These are phyloP conservation scores for Excoecaria cochinchinensis DNA, from an alignment of 345 rosid genomes.

Conservation along the genomic window DNA sequence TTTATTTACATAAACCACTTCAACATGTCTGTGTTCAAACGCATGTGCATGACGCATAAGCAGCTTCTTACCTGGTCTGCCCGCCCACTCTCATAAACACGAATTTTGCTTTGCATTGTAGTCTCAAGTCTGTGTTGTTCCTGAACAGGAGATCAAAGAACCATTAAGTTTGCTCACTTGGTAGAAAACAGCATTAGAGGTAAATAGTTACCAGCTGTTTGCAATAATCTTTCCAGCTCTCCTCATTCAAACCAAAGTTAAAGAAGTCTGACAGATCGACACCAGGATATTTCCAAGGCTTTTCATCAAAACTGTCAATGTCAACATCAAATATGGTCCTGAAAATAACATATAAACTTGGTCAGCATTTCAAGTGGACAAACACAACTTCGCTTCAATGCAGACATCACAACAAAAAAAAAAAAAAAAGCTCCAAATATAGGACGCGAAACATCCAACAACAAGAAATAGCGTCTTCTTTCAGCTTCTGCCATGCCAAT, in stretches of 20 bases:
- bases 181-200: slow-evolving; percentile 23
- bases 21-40: neutral
- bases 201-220: slow-evolving; percentile 74
- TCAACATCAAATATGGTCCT: slow-evolving; percentile 97
- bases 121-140: slow-evolving; percentile 87
- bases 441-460: neutral
- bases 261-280: slow-evolving; percentile 79
- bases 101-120: slow-evolving; percentile 97
- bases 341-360: slow-evolving; percentile 28
- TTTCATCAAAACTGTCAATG: slow-evolving; percentile 91
- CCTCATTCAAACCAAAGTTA: slow-evolving; percentile 94
- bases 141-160: slow-evolving; percentile 41
- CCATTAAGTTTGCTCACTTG: slow-evolving; percentile 24
- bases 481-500: too few relatives aligned
- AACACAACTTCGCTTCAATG: neutral
- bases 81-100: slow-evolving; percentile 96
- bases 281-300: slow-evolving; percentile 93
- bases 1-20: neutral
- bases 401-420: neutral
- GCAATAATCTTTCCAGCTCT: slow-evolving; percentile 98
- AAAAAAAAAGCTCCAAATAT: neutral
- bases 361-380: slow-evolving; percentile 7
- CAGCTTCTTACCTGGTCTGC: slow-evolving; percentile 66
- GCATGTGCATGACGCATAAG: neutral
- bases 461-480: too few relatives aligned